Conservation (phyloP, 345 rosid species). For the Iberis pinnata region DNA sequence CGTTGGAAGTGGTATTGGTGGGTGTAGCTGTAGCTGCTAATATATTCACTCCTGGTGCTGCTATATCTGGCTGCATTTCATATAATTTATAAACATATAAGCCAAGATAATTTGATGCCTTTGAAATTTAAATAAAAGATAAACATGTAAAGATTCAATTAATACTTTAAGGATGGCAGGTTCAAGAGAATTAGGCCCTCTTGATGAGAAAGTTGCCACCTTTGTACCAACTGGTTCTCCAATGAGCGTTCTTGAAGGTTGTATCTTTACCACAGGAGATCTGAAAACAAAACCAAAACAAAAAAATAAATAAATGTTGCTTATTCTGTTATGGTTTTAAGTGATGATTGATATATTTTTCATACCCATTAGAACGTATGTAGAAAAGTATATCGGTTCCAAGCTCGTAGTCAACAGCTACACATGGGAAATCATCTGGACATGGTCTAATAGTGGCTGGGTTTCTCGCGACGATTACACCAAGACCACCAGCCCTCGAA, state of each 20-base stretch:
- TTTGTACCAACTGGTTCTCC: conserved; percentile 28
- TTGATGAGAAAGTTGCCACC: conserved; percentile 25
- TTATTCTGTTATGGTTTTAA: background rate
- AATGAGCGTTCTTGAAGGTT: conserved; percentile 11
- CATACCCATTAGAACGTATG: conserved; percentile 34
- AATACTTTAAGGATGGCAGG: conserved; percentile 27
- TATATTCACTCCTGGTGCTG: too few relatives aligned
- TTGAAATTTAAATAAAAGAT: background rate
- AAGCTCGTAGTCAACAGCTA: conserved; percentile 33
- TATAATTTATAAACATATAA: background rate
- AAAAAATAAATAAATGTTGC: background rate
- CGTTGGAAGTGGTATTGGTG: conserved; percentile 10
- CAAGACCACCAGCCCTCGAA: conserved; percentile 35
- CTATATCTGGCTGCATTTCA: conserved; percentile 38
- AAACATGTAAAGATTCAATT: background rate
- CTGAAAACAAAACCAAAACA: conserved; percentile 4
- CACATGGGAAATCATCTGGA: conserved; percentile 33
- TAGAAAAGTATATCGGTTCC: conserved; percentile 34
- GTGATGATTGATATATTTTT: background rate
- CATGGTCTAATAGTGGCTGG: conserved; percentile 28
- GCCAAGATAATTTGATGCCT: background rate
- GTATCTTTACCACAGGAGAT: conserved; percentile 21
- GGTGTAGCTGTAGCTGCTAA: conserved; percentile 32
- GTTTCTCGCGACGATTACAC: conserved; percentile 30
- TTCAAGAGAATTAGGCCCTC: conserved; percentile 18